Conservation (phyloP, 2,329 filamentous ascomycete species). For the Xylaria digitata region DNA sequence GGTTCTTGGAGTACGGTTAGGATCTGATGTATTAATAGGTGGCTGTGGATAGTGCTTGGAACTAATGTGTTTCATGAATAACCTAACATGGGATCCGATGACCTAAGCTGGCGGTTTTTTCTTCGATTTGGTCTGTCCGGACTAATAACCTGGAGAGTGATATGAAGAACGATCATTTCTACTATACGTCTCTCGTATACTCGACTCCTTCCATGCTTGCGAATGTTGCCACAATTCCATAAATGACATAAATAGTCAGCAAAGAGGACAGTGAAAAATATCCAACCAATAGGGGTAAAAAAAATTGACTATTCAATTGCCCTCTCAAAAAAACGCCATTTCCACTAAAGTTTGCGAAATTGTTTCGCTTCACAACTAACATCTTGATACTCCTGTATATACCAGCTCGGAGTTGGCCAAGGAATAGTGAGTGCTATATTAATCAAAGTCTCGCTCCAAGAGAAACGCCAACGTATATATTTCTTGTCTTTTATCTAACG, state of each 20-base stretch:
- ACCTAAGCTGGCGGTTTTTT: background rate
- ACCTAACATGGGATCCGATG: background rate
- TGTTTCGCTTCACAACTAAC: slow-evolving; percentile 17
- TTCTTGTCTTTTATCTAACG: slow-evolving; percentile 35
- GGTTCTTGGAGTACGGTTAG: background rate
- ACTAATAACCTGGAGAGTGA: background rate
- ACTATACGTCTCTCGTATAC: background rate
- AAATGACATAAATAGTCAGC: background rate
- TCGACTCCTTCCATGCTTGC: background rate
- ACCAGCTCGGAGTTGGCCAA: background rate
- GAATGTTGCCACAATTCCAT: background rate
- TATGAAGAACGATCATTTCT: background rate
- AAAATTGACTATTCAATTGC: slow-evolving; percentile 34
- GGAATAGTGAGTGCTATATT: slow-evolving; percentile 14
- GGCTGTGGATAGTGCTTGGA: background rate
- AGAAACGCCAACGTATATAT: slow-evolving; percentile 18
- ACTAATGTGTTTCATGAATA: background rate
- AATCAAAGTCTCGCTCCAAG: slow-evolving; percentile 24
- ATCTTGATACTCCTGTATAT: slow-evolving; percentile 27
- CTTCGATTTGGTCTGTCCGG: background rate
- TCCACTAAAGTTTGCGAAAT: slow-evolving; percentile 25
- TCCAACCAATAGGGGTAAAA: background rate
- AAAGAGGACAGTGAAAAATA: background rate
- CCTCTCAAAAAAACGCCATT: slow-evolving; percentile 35
- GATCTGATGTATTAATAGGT: background rate